Evolutionary conservation across 108 stramenopile genomes (phyloP).

Genomic region (Fragilaria radians): DNA sequence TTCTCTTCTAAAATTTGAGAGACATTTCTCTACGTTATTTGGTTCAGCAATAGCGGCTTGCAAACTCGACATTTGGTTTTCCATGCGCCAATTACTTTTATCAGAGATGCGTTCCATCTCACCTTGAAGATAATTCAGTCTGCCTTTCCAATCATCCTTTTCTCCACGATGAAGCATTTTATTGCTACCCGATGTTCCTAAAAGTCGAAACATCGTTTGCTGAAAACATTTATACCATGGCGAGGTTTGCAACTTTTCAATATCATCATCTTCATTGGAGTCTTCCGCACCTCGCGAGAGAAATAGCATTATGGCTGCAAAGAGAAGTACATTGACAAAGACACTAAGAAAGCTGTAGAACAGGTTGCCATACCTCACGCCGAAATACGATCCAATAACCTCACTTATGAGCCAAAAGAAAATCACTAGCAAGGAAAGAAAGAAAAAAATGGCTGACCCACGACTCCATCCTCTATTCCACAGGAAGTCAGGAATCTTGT

Average conservation of each 20-base stretch:
- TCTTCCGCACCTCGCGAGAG: slow-evolving; percentile 15
- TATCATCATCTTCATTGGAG: neutral
- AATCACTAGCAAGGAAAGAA: slow-evolving; percentile 26
- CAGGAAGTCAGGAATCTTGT: neutral
- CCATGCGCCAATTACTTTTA: neutral
- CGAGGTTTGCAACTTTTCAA: neutral
- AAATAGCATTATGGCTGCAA: slow-evolving; percentile 33
- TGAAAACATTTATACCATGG: slow-evolving; percentile 17
- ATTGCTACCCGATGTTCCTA: slow-evolving; percentile 20
- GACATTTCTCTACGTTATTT: neutral
- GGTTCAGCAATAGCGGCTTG: neutral
- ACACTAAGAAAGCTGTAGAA: slow-evolving; percentile 32
- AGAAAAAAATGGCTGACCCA: slow-evolving; percentile 37
- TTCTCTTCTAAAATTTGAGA: neutral
- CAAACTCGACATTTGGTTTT: slow-evolving; percentile 11
- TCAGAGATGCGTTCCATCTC: slow-evolving; percentile 32
- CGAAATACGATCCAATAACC: slow-evolving; percentile 20
- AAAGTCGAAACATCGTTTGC: slow-evolving; percentile 24
- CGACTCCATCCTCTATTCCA: slow-evolving; percentile 26
- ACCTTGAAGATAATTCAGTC: slow-evolving; percentile 24
- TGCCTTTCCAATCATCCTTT: slow-evolving; percentile 31
- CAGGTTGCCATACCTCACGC: slow-evolving; percentile 21
- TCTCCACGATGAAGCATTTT: neutral
- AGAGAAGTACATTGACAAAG: slow-evolving; percentile 30
- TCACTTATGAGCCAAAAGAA: slow-evolving; percentile 43